Percentiles rank a stretch among this genome's conserved stretches.
Conservation (phyloP, 768 basidiomycete genomes). For the Amanita exitialis region DNA sequence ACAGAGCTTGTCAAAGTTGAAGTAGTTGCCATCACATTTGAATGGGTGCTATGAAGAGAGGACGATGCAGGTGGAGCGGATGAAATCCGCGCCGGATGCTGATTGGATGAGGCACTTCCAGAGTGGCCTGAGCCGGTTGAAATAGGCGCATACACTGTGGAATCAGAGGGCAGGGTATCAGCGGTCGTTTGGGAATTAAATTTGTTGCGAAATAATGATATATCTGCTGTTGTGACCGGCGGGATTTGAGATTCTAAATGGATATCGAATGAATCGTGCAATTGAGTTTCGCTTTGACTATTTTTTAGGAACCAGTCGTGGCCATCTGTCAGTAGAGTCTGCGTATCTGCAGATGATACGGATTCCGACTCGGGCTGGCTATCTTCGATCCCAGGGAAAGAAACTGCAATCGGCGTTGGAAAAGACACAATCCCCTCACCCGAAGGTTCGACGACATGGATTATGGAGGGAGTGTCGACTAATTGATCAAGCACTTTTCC, state of each 20-base stretch:
- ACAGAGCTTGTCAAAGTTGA: conserved; percentile 7
- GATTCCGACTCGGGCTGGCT: background rate
- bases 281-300: background rate
- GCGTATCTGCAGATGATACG: background rate
- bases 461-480: background rate
- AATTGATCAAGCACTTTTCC: background rate
- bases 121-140: background rate
- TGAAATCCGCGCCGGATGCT: background rate
- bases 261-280: background rate
- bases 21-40: background rate
- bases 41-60: background rate
- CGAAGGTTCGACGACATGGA: background rate
- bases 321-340: background rate
- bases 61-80: background rate
- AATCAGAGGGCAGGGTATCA: background rate
- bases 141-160: background rate
- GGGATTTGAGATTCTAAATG: background rate
- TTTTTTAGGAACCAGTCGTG: background rate
- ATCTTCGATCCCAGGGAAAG: background rate
- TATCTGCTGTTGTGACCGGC: background rate
- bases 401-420: background rate
- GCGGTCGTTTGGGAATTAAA: background rate
- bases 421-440: background rate
- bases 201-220: background rate
- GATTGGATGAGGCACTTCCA: background rate